Evolutionary conservation across 495 filamentous ascomycete genomes (phyloP).

Genomic region (Parmelia sp.): DNA sequence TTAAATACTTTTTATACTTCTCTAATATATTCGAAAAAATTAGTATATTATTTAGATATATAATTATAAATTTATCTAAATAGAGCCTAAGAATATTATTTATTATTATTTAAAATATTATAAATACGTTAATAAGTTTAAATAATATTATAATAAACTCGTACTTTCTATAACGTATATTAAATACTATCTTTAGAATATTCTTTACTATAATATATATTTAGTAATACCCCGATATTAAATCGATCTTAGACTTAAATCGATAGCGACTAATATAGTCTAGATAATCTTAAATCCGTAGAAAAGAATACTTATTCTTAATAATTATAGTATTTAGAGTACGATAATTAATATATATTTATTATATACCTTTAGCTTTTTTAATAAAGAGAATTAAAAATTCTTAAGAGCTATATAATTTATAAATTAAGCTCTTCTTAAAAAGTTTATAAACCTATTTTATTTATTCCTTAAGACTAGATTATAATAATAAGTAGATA

Average conservation of each 20-base stretch:
- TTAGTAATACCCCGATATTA: not conserved
- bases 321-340: not conserved
- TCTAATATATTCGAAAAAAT: not conserved
- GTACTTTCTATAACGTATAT: not conserved
- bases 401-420: not conserved
- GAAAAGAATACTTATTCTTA: not conserved
- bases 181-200: not conserved
- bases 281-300: not conserved
- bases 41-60: not conserved
- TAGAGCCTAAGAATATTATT: not conserved
- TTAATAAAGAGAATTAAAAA: not conserved
- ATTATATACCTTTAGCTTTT: not conserved
- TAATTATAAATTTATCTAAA: not conserved
- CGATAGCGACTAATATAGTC: not conserved
- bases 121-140: not conserved
- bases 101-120: not conserved
- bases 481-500: not conserved
- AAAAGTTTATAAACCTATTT: not conserved
- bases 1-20: not conserved
- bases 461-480: not conserved
- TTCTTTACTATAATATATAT: not conserved
- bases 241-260: not conserved
- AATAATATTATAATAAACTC: not conserved
- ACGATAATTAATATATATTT: not conserved
- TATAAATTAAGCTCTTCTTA: not conserved